Evolutionary conservation across 2,329 filamentous ascomycete species (phyloP), one percentile per base, ranked within the genome.

Genomic region (Arthrinium puccinioides): DNA sequence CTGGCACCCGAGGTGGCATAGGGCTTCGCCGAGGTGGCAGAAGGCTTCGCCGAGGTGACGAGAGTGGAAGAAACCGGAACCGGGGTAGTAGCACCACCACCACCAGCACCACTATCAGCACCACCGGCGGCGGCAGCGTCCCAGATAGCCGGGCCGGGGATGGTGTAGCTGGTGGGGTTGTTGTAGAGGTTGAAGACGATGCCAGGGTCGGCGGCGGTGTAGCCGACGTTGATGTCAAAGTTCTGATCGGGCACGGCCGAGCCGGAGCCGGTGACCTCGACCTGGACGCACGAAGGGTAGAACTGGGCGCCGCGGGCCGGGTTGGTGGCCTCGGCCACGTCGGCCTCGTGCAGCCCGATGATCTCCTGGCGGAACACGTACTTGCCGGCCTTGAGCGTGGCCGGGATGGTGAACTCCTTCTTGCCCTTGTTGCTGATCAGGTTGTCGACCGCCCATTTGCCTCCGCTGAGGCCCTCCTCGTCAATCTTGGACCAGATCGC

Each of bases 181-280:
- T 35, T 42, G 67, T 80, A 81, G 57, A 82, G 68, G 66, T 73
- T 74, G 66, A 79, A 60, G 43, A 65, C 46, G 51, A 82, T 75
- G 41, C 78, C 78, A 10, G 71, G 55, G 53, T 81, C 76, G 38
- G 62, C 57, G 48, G 64, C 60, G 36, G 62, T 76, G 67, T 82
- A 82, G 41, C 75, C 76, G 21, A 57, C 51, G 21, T 67, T 62
- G 52, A 73, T 65, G 52, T 66, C 59, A 37, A 71, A 70, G 49
- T 44, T 47, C 50, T 62, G 43, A 41, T 55, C 48, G 16, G 69
- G 67, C 40, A 61, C 60, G 36, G 61, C 67, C 42, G 70, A 66
- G 32, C 73, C 74, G 29, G 61, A 59, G 36, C 74, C 74, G 23
- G 70, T 71, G 44, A 82, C 61, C 52, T 77, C 66, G 44, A 82